A percentile compares a stretch with the other conserved stretches of the same genome.
These are phyloP conservation scores for Trichosporon coremiiforme DNA, from an alignment of 1,284 basidiomycete genomes.

Conservation along the genomic window DNA sequence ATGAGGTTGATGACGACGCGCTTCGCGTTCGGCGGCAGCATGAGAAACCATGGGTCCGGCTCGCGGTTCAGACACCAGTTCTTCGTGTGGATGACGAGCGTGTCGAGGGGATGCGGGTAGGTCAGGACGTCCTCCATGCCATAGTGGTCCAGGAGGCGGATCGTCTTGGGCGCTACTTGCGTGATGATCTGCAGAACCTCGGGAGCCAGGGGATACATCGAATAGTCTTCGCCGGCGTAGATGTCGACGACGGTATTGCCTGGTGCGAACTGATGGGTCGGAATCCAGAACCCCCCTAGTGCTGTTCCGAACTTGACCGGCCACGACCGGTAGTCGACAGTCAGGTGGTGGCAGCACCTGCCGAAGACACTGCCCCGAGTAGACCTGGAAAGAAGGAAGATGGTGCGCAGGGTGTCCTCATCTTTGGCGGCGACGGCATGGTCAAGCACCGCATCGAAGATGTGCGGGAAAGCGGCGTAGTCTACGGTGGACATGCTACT, in stretches of 20 bases:
- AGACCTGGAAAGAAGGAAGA: background rate
- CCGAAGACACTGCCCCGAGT: background rate
- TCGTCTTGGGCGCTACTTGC: background rate
- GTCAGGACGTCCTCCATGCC: background rate
- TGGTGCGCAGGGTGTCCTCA: background rate
- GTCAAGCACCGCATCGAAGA: background rate
- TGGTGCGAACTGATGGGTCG: background rate
- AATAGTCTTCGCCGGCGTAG: background rate
- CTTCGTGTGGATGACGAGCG: background rate
- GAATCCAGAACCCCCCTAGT: background rate
- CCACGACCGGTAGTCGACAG: background rate
- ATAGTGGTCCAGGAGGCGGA: background rate
- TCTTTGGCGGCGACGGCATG: background rate
- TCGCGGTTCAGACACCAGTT: background rate
- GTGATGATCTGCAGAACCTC: background rate
- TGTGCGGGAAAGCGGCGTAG: background rate
- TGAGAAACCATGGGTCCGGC: background rate
- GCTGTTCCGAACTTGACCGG: background rate
- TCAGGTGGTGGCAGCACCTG: background rate
- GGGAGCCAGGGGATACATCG: background rate
- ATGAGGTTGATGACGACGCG: background rate
- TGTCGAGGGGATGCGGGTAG: background rate
- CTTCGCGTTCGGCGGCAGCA: background rate
- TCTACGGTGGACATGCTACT: background rate
- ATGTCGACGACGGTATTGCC: background rate